phyloP scores from a whole-genome alignment of 2,329 filamentous ascomycete genomes.

The Passalora sequoiae region DNA sequence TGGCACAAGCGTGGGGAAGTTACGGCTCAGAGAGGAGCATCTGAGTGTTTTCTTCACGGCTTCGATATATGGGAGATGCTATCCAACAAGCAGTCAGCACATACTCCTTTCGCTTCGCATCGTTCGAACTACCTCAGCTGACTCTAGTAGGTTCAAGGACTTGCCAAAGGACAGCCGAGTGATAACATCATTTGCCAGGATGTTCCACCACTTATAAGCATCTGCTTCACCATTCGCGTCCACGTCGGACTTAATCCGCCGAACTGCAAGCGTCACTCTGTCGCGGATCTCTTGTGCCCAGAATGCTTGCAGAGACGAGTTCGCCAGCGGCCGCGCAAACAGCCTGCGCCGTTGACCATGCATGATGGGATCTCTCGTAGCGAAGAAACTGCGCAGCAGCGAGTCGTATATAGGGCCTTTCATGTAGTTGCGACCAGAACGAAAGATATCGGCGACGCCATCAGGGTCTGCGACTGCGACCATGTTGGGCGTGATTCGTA shows the following conservation, averaged over 20 bases:
- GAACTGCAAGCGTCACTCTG: slow-evolving; percentile 31
- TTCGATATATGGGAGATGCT: slow-evolving; percentile 16
- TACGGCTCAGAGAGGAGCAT: slow-evolving; percentile 15
- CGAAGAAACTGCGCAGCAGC: slow-evolving; percentile 30
- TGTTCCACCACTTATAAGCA: slow-evolving; percentile 37
- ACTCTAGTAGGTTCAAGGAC: slow-evolving; percentile 34
- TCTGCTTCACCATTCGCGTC: slow-evolving; percentile 31
- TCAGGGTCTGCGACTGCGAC: slow-evolving; percentile 26
- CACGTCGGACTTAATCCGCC: slow-evolving; percentile 30
- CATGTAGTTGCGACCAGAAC: slow-evolving; percentile 22
- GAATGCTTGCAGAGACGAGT: slow-evolving; percentile 30
- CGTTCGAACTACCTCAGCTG: too few relatives aligned
- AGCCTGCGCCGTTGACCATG: slow-evolving; percentile 35
- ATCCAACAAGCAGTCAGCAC: too few relatives aligned
- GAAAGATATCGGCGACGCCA: slow-evolving; percentile 20
- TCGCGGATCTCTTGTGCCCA: slow-evolving; percentile 35
- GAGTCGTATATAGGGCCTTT: slow-evolving; percentile 27
- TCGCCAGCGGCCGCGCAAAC: slow-evolving; percentile 33
- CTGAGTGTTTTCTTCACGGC: slow-evolving; percentile 17
- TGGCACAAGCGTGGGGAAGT: slow-evolving; percentile 18
- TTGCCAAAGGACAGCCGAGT: slow-evolving; percentile 37
- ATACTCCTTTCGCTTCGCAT: too few relatives aligned
- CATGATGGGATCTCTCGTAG: slow-evolving; percentile 31
- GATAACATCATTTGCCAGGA: slow-evolving; percentile 37
- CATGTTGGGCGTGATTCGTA: slow-evolving; percentile 26